Conservation (phyloP, 257 asterid species). For the Perilla frutescens region DNA sequence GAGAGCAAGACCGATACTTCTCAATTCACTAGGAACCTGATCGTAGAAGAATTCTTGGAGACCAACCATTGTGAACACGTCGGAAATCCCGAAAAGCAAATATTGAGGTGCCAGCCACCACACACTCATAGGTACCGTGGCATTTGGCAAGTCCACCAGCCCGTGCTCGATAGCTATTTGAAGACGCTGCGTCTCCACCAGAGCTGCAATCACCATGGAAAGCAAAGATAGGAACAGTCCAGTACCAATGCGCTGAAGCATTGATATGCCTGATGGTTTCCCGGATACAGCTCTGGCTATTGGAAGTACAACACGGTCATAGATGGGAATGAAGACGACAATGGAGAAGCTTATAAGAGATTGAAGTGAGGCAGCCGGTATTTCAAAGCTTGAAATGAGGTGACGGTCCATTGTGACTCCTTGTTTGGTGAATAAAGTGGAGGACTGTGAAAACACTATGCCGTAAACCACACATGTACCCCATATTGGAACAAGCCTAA, state of each 20-base stretch:
- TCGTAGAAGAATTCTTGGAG: conserved; percentile 76
- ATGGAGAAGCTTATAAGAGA: conserved; percentile 47
- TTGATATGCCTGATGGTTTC: conserved; percentile 59
- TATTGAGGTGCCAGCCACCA: conserved; percentile 79
- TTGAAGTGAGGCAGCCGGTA: conserved; percentile 69
- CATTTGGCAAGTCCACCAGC: conserved; percentile 50
- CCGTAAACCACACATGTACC: conserved; percentile 52
- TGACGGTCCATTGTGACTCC: conserved; percentile 66
- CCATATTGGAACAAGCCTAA: conserved; percentile 69
- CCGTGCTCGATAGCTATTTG: conserved; percentile 48
- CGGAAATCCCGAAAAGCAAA: conserved; percentile 52
- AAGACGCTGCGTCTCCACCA: conserved; percentile 58
- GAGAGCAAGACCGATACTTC: conserved; percentile 59
- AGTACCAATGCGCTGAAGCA: conserved; percentile 57
- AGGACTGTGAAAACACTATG: conserved; percentile 52
- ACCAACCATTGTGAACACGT: conserved; percentile 59
- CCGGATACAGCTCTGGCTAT: conserved; percentile 51
- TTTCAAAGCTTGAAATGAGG: conserved; percentile 44
- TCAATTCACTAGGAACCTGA: conserved; percentile 62
- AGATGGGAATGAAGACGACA: conserved; percentile 49
- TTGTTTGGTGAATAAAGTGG: conserved; percentile 67
- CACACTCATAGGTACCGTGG: conserved; percentile 61
- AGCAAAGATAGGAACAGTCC: conserved; percentile 51
- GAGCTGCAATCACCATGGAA: conserved; percentile 58
- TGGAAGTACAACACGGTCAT: conserved; percentile 66